Evolutionary conservation across 805 yeast species (phyloP), one percentile per base, ranked within the genome.

Genomic region (Ogataea philodendri): DNA sequence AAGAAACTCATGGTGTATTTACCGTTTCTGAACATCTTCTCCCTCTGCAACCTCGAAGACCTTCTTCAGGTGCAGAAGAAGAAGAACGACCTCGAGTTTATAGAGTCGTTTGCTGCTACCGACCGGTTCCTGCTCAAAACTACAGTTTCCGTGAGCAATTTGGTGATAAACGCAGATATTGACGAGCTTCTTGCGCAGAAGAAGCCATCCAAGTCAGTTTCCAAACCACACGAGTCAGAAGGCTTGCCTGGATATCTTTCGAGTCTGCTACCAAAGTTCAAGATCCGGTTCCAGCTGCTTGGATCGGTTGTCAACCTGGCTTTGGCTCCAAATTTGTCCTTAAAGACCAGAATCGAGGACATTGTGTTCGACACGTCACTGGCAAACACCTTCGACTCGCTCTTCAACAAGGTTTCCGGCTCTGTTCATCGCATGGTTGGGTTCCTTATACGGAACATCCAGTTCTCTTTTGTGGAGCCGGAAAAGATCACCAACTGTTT

Each of bases 341-440:
- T 54, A 8, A 59, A 55, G 30, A 17, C 24, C 7, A 15, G 32
- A 2, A 19, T 34, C 4, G 38, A 34, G 16, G 63, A 58, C 38
- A 34, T 50, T 2, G 31, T 52, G 3, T 11, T 54, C 8, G 62
- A 57, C 42, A 51, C 57, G 3, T 46, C 60, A 4, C 35, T 46
- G 5, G 40, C 54, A 5, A 54, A 49, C 35, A 53, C 50, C 22
- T 21, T 47, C 14, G 39, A 46, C 3, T 51, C 59, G 2, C 35
- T 57, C n/a, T 54, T 53, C 35, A 48, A 38, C 6, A 9, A 30
- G 14, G 18, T 36, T 7, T 20, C 35, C 3, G 34, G 31, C 9
- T 24, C 29, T 4, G 37, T 43, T 3, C 45, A 43, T 19, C 52
- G 55, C 30, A 36, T 50, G 3, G 19, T 49, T 11, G 41, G 43